Base-by-base conservation (phyloP, 768 basidiomycete genomes). In the Floccularia luteovirens region DNA sequence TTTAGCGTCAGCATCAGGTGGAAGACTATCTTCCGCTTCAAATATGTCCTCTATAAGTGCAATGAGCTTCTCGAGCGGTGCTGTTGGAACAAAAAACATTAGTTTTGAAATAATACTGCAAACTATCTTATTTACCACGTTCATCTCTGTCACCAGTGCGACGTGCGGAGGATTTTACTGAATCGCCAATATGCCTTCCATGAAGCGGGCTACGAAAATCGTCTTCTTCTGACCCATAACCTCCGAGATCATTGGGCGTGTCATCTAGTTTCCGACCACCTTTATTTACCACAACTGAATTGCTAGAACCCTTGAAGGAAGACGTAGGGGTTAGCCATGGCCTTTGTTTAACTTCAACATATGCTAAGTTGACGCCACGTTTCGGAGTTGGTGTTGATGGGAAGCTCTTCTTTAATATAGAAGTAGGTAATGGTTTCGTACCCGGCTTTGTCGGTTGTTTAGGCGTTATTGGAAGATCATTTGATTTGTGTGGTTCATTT, bases 31-130 rank as follows among this genome's bases (percentile, higher is more conserved):
- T 55, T 97, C 89, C 0, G 89, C 87, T 51, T 91, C 87, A 48
- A 94, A 86, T 12, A 96, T 72, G 39, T 94, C 90, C 47, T 91
- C 88, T 1, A 94, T 64, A 13, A 90, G 61, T 2, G 78, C 76
- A 0, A 65, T 67, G 7, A 98, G 67, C 56, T 87, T 93, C 51
- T 92, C 84, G 3, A 86, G 58, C 0, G 85, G 82, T 1, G 60
- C 84, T 82, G 34, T 11, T 44, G 33, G 21, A 43, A 48, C 41
- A 39, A 38, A 28, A 31, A 33, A 24, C 38, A 27, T 24, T 11
- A 32, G 3, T 21, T 25, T 7, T 23, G 8, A 14, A 40, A 33
- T 11, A 31, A 38, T 4, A 8, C 10, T 22, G 10, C 36, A 24
- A 21, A 36, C n/a, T n/a, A n/a, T n/a, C n/a, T n/a, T 16, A 59